Evolutionary conservation across 2,329 filamentous ascomycete species (phyloP), one percentile per base, ranked within the genome.

Genomic region (Ceratocystis harringtonii): DNA sequence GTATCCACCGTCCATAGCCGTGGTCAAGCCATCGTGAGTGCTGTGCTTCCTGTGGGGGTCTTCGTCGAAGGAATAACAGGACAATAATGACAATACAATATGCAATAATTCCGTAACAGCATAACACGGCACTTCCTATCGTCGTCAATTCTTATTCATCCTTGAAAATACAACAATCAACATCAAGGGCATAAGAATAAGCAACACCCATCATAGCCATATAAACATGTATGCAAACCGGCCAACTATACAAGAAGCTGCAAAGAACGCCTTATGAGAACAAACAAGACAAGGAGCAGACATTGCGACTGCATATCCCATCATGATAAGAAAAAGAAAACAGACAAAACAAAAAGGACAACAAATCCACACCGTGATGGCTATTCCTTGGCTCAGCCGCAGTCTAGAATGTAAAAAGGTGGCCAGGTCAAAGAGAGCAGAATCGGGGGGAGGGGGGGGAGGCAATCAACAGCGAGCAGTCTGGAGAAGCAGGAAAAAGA

Each of bases 101-200:
- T 41, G 36, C 36, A 32, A 62, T 3, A 48, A 45, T 62, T 12
- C 6, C 61, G 48, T 44, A 17, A 28, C 61, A 12, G 45, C 45
- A 45, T 7, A 41, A 41, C 28, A n/a, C 55, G 55, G 55, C 28
- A 32, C 28, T 58, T 58, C 55, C 55, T 58, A 8, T 58, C n/a
- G 55, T 30, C 55, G 55, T 7, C 55, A 10, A 36, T 19, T 30
- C 30, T 58, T 58, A 58, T 58, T 58, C 55, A 58, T 58, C 55
- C 55, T 58, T 15, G 55, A 58, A 58, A n/a, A 58, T 58, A 32
- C 55, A n/a, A 36, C 48, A 52, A 52, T 52, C 22, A 52, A 52
- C 2, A 25, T 6, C 48, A 15, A 15, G 19, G 48, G 7, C 25
- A 25, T 52, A 52, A 10, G 25, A 52, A 25, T 25, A 4, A 52